Evolutionary conservation across 2,329 filamentous ascomycete genomes (phyloP), one percentile per base, ranked within the genome.

Genomic region (Colletotrichum musae): DNA sequence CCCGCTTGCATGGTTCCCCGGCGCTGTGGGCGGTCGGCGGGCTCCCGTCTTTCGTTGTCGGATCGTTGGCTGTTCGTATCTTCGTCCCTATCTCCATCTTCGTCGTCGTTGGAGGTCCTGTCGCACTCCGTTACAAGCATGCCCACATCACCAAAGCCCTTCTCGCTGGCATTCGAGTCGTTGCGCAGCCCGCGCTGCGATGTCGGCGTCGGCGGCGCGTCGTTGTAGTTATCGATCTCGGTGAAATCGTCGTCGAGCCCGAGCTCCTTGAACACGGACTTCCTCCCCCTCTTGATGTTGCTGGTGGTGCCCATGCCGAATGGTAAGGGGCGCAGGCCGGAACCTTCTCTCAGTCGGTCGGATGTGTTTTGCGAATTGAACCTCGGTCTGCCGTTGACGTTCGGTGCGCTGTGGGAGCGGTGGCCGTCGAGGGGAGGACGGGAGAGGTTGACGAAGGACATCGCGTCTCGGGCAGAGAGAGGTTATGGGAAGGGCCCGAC

Each of bases 301-400:
- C 79, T 79, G 48, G 83, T 86, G 73, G 79, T 79, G 48, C 73
- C 73, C 79, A 84, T 83, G 32, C 79, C 77, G 71, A 85, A 82
- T 1, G 79, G 74, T 54, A 79, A 79, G 12, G 79, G 76, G 59
- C 77, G 72, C 13, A 81, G 77, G 41, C 75, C 75, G n/a, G 81
- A 81, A 67, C 82, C 79, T 74, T 87, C 86, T 71, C 85, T 82
- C 45, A 88, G 77, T 50, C 86, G 84, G 74, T 88, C 85, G 62
- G 84, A 82, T 3, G 86, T 88, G 65, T 81, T 75, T 61, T 82
- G 81, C 1, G 85, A 85, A 77, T 87, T 85, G 76, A 88, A 88
- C 52, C 75, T 79, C 39, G 86, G 86, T 18, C 86, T 83, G 43
- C 70, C 71, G 32, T 78, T 76, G 15, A 71, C 71, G 28, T 78